Percentiles rank a stretch among this genome's conserved stretches.
These are phyloP conservation scores for Hevea brasiliensis DNA, from an alignment of 345 rosid genomes.

Conservation along the genomic window DNA sequence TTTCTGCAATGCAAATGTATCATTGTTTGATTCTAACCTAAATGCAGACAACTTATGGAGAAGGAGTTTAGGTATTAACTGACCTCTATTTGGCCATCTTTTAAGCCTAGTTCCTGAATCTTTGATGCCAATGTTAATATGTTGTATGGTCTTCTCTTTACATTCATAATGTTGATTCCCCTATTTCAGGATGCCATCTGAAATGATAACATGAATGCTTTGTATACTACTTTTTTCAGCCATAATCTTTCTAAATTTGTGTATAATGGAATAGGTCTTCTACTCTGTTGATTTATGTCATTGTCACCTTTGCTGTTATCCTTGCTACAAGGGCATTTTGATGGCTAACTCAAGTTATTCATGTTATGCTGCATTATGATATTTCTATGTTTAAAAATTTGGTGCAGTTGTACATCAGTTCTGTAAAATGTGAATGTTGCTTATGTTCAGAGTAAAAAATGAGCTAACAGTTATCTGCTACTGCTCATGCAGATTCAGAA, in stretches of 20 bases:
- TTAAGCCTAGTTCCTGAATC: not conserved
- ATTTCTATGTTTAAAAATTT: not conserved
- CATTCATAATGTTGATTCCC: not conserved
- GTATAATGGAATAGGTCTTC: not conserved
- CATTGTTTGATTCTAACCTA: not conserved
- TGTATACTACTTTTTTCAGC: not conserved
- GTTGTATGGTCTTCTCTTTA: not conserved
- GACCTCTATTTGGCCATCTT: not conserved
- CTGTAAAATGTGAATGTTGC: not conserved
- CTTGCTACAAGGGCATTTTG: not conserved
- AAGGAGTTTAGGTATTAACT: not conserved
- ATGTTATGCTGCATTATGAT: no score
- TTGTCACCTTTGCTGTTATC: not conserved
- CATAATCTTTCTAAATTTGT: not conserved
- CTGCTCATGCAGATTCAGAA: constrained; percentile 58
- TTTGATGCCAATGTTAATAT: not conserved
- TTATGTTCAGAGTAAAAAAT: not conserved
- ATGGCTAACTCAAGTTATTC: no score
- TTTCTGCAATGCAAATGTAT: not conserved
- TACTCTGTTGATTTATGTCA: not conserved
- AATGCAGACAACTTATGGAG: not conserved
- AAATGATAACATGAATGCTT: not conserved
- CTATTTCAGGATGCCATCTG: not conserved
- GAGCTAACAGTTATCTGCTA: not conserved
- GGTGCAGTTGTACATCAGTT: not conserved